phyloP scores from a whole-genome alignment of 306 rosid genomes.

The Dicorynia guianensis region DNA sequence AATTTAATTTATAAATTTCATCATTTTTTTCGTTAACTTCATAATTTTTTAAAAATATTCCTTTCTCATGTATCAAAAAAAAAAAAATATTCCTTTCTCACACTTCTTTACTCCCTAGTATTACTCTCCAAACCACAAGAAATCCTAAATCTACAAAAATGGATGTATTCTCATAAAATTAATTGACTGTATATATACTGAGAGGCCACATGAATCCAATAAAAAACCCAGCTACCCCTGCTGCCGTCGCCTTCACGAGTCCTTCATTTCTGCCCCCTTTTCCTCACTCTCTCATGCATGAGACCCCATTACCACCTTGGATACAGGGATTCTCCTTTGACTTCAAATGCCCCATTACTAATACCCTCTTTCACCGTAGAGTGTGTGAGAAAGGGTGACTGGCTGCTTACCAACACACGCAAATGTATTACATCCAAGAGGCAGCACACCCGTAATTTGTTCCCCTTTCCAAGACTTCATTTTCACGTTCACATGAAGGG shows the following conservation, averaged over 20 bases:
- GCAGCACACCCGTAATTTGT: conserved; percentile 43
- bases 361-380: neutral
- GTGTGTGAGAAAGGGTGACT: conserved; percentile 12
- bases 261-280: conserved; percentile 54
- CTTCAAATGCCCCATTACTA: conserved; percentile 40
- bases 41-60: too few relatives aligned
- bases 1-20: too few relatives aligned
- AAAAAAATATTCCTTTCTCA: too few relatives aligned
- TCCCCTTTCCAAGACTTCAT: conserved; percentile 43
- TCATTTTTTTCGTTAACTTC: too few relatives aligned
- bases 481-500: conserved; percentile 45
- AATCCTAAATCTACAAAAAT: too few relatives aligned
- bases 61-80: too few relatives aligned
- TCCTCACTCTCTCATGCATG: conserved; percentile 39
- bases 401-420: conserved; percentile 53
- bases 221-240: conserved; percentile 43
- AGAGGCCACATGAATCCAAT: conserved; percentile 58
- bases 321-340: conserved; percentile 66
- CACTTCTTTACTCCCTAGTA: too few relatives aligned
- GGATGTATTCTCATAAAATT: too few relatives aligned
- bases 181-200: too few relatives aligned
- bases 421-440: conserved; percentile 50
- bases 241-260: conserved; percentile 99
- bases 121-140: too few relatives aligned
- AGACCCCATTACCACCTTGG: conserved; percentile 54